Evolutionary conservation across 768 basidiomycete genomes (phyloP), one percentile per base, ranked within the genome.

Genomic region (Lyophyllum shimeji): DNA sequence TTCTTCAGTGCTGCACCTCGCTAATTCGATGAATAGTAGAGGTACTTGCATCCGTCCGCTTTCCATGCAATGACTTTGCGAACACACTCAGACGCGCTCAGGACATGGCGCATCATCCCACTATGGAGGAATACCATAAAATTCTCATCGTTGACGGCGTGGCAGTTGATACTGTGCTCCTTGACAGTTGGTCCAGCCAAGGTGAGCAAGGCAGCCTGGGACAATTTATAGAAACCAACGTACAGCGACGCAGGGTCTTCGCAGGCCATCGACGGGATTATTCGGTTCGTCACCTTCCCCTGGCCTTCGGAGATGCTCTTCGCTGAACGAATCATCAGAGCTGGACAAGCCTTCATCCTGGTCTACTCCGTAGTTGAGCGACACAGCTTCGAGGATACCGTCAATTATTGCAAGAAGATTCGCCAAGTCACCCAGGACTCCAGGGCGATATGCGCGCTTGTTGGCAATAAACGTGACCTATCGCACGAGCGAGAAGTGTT

Each of bases 391-490:
- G 61, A 71, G 34, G 61, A 66, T 20, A 46, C 67, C n/a, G 61
- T 64, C 20, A 58, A 60, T 24, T 61, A 64, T 12, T 66, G 60
- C 48, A 56, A 65, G 42, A 62, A 63, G 55, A 57, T 69, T n/a
- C 66, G 61, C 24, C 60, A 60, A 46, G 48, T 56, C 4, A 61
- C 61, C 44, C 44, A 50, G 21, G 61, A 66, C 20, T 56, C 62
- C 3, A 58, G 57, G 18, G 51, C 57, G 11, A 51, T 61, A 8
- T 58, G 65, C 23, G 59, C 68, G 13, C 62, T 71, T 17, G 63
- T 69, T 3, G 68, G 67, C n/a, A 69, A 63, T 29, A 69, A 67
- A 56, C 61, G 62, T 31, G 69, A 71, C 52, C 46, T 65, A 15
- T 52, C 31, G 27, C 40, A 53, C 0, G 53, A 64, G 21, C 58